These are phyloP conservation scores for Epichloe typhina DNA, from an alignment of 2,329 filamentous ascomycete genomes.

Conservation along the genomic window DNA sequence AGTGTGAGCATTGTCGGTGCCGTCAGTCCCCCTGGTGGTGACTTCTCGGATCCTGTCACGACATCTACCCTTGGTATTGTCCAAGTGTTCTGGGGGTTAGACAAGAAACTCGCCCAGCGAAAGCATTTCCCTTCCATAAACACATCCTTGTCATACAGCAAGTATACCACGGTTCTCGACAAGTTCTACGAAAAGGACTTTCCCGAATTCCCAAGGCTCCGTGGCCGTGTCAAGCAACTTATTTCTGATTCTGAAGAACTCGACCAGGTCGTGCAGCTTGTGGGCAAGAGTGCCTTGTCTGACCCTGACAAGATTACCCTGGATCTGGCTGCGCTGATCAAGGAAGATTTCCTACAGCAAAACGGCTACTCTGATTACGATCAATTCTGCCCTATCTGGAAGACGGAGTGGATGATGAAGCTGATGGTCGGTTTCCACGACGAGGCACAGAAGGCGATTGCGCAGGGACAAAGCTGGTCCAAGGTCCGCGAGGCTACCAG, in stretches of 20 bases:
- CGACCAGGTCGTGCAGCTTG: conserved; percentile 95
- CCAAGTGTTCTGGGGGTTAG: conserved; percentile 98
- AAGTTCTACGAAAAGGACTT: conserved; percentile 89
- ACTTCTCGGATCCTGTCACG: conserved; percentile 97
- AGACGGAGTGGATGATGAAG: conserved; percentile 99
- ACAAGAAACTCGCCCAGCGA: conserved; percentile 97
- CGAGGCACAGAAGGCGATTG: conserved; percentile 88
- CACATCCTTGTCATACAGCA: conserved; percentile 87
- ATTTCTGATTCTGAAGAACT: conserved; percentile 92
- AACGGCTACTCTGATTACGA: conserved; percentile 99
- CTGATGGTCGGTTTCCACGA: conserved; percentile 97
- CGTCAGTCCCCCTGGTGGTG: conserved; percentile 92
- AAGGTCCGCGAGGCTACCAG: conserved; percentile 85
- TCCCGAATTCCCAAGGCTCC: conserved; percentile 85
- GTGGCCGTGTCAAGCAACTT: conserved; percentile 87
- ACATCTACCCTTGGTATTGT: conserved; percentile 90
- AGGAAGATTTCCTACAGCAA: conserved; percentile 98
- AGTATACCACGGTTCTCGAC: conserved; percentile 82
- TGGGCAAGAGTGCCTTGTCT: conserved; percentile 91
- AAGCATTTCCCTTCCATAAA: conserved; percentile 99
- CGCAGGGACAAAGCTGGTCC: conserved; percentile 80
- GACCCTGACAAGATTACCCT: conserved; percentile 97
- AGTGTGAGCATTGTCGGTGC: conserved; percentile 97
- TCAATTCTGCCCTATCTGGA: conserved; percentile 98
- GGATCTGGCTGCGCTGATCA: conserved; percentile 79